A percentile compares a stretch with the other conserved stretches of the same genome.
phyloP scores from a whole-genome alignment of 169 alveolate genomes.

The Plasmodium knowlesi region DNA sequence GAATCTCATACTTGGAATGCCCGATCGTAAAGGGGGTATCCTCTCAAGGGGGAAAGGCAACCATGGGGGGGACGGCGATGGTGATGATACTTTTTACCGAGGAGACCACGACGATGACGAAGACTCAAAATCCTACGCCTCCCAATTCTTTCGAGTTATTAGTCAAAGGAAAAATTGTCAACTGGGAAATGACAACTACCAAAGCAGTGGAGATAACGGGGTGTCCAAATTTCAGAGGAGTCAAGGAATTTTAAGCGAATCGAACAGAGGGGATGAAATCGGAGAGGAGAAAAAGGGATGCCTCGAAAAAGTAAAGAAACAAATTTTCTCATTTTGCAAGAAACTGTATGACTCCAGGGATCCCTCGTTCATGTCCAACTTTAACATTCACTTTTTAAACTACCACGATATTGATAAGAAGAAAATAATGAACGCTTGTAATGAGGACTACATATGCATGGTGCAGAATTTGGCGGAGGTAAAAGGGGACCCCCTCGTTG shows the following conservation, averaged over 20 bases:
- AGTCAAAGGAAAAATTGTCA: neutral
- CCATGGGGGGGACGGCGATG: neutral
- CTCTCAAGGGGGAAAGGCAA: neutral
- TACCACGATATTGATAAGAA: constrained; percentile 18
- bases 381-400: constrained; percentile 30
- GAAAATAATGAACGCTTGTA: constrained; percentile 31
- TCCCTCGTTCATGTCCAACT: constrained; percentile 20
- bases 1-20: neutral
- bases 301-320: neutral
- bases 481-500: constrained; percentile 29
- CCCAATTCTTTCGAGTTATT: neutral
- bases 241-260: neutral
- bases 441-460: constrained; percentile 37
- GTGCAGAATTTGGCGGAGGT: constrained; percentile 22
- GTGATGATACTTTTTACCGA: neutral
- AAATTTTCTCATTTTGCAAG: neutral
- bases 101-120: neutral
- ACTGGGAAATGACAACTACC: neutral
- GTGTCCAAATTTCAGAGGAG: neutral
- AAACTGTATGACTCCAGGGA: neutral
- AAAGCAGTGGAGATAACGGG: neutral
- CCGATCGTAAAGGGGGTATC: neutral
- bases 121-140: neutral
- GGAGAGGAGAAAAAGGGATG: neutral
- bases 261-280: neutral